Conservation (phyloP, 139 green algal species). For the Coccomyxa sp. region DNA sequence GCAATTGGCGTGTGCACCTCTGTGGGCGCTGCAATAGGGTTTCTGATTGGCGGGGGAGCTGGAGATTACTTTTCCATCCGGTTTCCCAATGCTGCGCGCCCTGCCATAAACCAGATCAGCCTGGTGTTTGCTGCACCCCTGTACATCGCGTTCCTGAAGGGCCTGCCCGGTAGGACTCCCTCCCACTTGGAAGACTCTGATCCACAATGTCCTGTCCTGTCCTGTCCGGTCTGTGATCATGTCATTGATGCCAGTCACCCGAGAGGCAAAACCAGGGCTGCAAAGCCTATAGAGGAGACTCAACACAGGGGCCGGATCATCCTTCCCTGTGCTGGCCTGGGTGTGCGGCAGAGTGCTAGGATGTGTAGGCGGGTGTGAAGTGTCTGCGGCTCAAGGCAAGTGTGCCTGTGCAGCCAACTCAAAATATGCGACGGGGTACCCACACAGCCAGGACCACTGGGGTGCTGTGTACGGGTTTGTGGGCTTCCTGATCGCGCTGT, state of each 20-base stretch:
- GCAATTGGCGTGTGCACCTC: neutral
- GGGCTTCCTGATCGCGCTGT: neutral
- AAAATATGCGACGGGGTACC: neutral
- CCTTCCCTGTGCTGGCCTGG: too few species aligned
- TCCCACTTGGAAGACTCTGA: too few species aligned
- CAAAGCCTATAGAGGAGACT: too few species aligned
- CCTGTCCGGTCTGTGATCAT: neutral
- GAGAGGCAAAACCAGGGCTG: too few species aligned
- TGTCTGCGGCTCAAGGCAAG: neutral
- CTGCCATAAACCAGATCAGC: conserved; percentile 1
- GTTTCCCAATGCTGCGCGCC: neutral
- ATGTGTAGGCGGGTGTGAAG: neutral
- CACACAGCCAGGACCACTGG: neutral
- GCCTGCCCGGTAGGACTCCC: neutral
- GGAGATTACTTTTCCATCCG: neutral
- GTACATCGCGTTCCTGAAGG: neutral
- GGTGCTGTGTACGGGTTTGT: neutral
- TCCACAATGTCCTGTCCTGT: neutral
- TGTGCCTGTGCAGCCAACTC: neutral
- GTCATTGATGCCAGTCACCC: neutral
- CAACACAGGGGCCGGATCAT: too few species aligned
- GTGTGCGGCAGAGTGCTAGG: neutral
- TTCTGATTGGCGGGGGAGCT: neutral
- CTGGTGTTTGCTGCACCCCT: neutral
- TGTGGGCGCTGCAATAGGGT: neutral